Base-by-base conservation (phyloP, 371 early-diverging fungal genomes). In the Circinella umbellata region DNA sequence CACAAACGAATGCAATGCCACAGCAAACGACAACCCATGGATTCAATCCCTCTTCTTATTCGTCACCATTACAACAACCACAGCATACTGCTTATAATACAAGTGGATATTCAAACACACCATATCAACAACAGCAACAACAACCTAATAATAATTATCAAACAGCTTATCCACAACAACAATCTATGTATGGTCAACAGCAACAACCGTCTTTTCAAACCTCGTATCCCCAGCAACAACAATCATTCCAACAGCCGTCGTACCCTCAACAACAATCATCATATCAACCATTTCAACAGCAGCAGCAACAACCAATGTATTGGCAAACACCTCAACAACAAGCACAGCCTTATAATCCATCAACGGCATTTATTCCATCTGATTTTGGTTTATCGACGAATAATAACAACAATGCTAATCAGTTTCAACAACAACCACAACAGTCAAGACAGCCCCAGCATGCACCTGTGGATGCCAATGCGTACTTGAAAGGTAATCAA, bases 391-490 rank as follows among this genome's bases (percentile, higher is more conserved):
- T 64, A 7, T 59, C 67, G 36, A 68, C 76, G 15, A 72, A 6
- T 11, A 42, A 42, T 42, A 42, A 11, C 3, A 42, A 11, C 11
- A 42, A 42, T 11, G 2, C 59, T 8, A 59, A 66, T 46, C 71
- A 38, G 59, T 36, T 15, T 63, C 59, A 34, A 15, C 64, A 63
- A 36, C 76, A 73, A 39, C 61, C 64, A 37, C 77, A 66, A 48
- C 67, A 59, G n/a, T 38, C 51, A 51, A 14, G 51, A n/a, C 51
- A 35, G 38, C 71, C 78, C 6, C 73, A 63, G 49, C 83, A 78
- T 64, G 72, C 81, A 5, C 76, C 80, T 4, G 79, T 80, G 0
- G 83, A 82, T 70, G 83, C 79, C 1, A 75, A 71, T 55, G 68
- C 69, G 3, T 68, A 63, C 35, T 71, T 80, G 38, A 55, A 77